Evolutionary conservation across 2,329 filamentous ascomycete genomes (phyloP), one percentile per base, ranked within the genome.

Genomic region (Ophiostoma novo-ulmi): DNA sequence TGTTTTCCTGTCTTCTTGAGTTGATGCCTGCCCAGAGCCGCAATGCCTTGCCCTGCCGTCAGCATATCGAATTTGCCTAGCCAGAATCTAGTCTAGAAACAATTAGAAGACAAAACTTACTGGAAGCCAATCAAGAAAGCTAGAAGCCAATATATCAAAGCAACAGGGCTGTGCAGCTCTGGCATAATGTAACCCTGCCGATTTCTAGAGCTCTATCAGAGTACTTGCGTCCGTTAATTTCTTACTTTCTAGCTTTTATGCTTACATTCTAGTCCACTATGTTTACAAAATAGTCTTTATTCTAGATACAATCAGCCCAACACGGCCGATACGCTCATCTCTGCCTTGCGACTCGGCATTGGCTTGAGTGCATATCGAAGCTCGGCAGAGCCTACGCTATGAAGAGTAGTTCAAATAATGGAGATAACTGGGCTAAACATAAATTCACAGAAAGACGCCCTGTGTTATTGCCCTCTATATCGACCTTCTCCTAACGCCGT

Each of bases 321-420:
- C 44, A 48, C 44, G 44, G 2, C 44, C 17, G n/a, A 48, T 48
- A 48, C 5, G 44, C 44, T 14, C 52, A 14, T 58, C n/a, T 55
- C 52, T 58, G 52, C 52, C 52, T 58, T 58, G 52, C 52, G 22
- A 22, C 52, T 58, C n/a, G 52, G 52, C 52, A 58, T 7, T 58
- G 52, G 52, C 52, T 26, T 58, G 52, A 11, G 22, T 22, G 22
- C n/a, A 17, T 31, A 22, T 58, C 52, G 22, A 58, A 10, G n/a
- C 52, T 58, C 22, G 52, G 52, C 52, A 22, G 52, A 48, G 44
- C 22, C 52, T 26, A 17, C 17, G 20, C 44, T 48, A 39, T 48
- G 44, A 1, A 31, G 31, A 31, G 31, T 31, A 31, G 31, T 31
- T 31, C 31, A 31, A 31, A 31, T 31, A 31, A 31, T 31, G 3